A percentile compares a stretch with the other conserved stretches of the same genome.
These are phyloP conservation scores for Cinnamomum chago DNA, from an alignment of 164 flowering plant species.

Conservation along the genomic window DNA sequence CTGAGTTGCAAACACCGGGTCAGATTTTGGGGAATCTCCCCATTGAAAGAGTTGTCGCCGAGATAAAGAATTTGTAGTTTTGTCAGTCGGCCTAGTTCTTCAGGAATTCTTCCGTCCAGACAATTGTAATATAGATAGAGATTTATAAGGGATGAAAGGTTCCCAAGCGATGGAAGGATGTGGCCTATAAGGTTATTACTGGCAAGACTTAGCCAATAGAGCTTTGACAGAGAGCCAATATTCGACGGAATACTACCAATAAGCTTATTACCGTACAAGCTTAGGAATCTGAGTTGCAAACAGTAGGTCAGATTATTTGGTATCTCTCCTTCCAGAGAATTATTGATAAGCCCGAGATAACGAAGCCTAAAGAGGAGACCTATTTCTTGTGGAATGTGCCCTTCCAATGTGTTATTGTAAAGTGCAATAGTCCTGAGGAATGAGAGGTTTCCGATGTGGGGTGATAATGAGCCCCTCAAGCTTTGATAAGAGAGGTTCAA, in stretches of 20 bases:
- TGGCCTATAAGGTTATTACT: slow-evolving; percentile 11
- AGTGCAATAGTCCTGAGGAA: slow-evolving; percentile 34
- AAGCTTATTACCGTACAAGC: neutral
- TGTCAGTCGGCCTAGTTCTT: too few species aligned
- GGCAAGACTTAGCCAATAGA: neutral
- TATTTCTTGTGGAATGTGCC: slow-evolving; percentile 27
- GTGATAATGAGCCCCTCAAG: slow-evolving; percentile 26
- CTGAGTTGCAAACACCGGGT: slow-evolving; percentile 17
- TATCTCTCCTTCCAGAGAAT: slow-evolving; percentile 26
- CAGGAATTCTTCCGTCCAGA: too few species aligned
- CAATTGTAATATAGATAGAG: too few species aligned
- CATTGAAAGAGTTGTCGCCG: too few species aligned
- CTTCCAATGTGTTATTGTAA: slow-evolving; percentile 26
- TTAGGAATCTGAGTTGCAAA: neutral
- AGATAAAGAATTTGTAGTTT: too few species aligned
- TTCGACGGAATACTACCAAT: neutral
- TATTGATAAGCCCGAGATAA: slow-evolving; percentile 26
- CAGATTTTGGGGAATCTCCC: too few species aligned
- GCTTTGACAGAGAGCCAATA: neutral
- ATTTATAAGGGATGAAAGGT: too few species aligned
- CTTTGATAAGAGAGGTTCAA: slow-evolving; percentile 13
- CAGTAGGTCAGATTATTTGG: slow-evolving; percentile 33
- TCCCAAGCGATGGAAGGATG: too few species aligned
- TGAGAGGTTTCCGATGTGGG: slow-evolving; percentile 38
- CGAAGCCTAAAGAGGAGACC: slow-evolving; percentile 27